phyloP scores from a whole-genome alignment of 345 rosid species.

The Alliaria petiolata region DNA sequence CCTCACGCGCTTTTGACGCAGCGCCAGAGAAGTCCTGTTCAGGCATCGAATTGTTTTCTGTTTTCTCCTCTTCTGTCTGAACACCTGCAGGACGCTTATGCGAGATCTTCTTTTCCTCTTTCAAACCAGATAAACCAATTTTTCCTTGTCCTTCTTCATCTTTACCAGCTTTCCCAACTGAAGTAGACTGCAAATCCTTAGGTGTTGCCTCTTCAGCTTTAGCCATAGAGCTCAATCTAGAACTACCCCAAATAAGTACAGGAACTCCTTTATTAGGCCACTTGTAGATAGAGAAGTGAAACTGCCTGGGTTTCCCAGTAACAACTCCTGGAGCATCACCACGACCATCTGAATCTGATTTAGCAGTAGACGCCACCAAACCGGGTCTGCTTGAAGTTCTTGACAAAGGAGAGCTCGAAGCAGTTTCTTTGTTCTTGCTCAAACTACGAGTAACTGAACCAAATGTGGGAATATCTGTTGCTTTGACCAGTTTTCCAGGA shows the following conservation, averaged over 20 bases:
- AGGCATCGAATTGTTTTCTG: slow-evolving; percentile 10
- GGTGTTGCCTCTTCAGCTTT: slow-evolving; percentile 14
- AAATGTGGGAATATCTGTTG: slow-evolving; percentile 49
- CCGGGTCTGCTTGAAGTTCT: slow-evolving; percentile 42
- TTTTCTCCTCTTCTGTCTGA: slow-evolving; percentile 24
- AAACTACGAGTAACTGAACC: slow-evolving; percentile 40
- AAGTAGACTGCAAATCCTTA: not conserved
- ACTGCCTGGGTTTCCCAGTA: slow-evolving; percentile 33
- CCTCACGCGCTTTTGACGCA: slow-evolving; percentile 29
- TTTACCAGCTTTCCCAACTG: not conserved
- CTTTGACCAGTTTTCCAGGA: slow-evolving; percentile 48
- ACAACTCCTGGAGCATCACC: slow-evolving; percentile 31
- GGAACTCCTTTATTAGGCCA: slow-evolving; percentile 84
- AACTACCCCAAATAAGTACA: slow-evolving; percentile 37
- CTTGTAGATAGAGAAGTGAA: slow-evolving; percentile 90
- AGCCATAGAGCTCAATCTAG: slow-evolving; percentile 40
- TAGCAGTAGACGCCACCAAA: slow-evolving; percentile 21
- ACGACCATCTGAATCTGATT: not conserved
- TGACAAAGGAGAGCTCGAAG: slow-evolving; percentile 42
- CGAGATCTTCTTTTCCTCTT: slow-evolving; percentile 1
- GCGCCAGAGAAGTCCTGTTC: slow-evolving; percentile 7
- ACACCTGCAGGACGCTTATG: slow-evolving; percentile 11
- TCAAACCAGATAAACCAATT: not conserved
- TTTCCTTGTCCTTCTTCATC: not conserved
- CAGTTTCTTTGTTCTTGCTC: slow-evolving; percentile 40